Base-by-base conservation (phyloP, 768 basidiomycete genomes). In the Mycena pura region DNA sequence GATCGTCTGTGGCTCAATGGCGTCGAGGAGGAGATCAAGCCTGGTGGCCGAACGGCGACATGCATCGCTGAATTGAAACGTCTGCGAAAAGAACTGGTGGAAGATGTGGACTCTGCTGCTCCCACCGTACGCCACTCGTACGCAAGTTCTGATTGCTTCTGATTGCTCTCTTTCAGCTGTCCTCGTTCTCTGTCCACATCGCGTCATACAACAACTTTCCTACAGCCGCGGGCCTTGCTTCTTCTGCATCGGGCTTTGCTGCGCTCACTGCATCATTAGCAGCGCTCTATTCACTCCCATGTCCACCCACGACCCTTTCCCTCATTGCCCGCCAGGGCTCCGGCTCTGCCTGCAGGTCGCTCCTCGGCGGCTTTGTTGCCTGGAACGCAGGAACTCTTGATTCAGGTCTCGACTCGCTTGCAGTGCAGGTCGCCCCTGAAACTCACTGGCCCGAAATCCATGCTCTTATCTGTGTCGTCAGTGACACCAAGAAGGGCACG, bases 151-250 rank as follows among this genome's bases (percentile, higher is more conserved):
- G 8, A 52, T 38, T 19, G 13, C 28, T 39, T 49, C 41, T 28
- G n/a, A 32, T 38, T 38, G 29, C 21, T 40, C 27, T 46, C 15
- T 60, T 43, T 29, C 68, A 92, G 89, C 75, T 96, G 34, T 91
- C 95, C 0, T 66, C 78, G 15, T 92, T 79, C 74, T 78, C 84
- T 17, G 86, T 99, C 5, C 95, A 95, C 78, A 95, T 99, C 69
- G 87, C 87, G 57, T 99, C 96, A 7, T 89, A 87, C 79, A 99
- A 99, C 84, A 99, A 99, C 81, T 99, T 99, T 83, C 97, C 97
- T 28, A 99, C 97, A 14, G 97, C 97, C 14, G 97, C 97, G 0
- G 97, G 97, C 5, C 88, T 99, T 43, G 97, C 97, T 1, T 98
- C 96, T 1, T 98, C 96, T 31, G 97, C 97, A 0, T 93, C 95